phyloP scores from a whole-genome alignment of 768 basidiomycete species.

The Paxillus involutus region DNA sequence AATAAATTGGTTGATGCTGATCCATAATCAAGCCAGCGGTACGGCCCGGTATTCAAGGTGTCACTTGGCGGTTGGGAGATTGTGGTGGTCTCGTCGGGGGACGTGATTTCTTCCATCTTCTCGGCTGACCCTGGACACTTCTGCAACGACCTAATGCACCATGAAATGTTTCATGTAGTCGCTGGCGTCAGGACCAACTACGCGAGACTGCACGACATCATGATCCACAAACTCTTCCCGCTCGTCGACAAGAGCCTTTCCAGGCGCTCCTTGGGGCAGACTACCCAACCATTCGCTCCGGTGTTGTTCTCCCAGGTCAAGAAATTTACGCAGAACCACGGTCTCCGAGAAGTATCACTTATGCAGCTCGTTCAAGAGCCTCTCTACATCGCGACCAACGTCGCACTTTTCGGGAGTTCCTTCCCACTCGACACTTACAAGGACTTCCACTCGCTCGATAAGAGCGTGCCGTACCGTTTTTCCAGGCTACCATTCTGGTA shows the following conservation, averaged over 20 bases:
- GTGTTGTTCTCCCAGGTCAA: constrained; percentile 12
- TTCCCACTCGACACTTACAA: constrained; percentile 20
- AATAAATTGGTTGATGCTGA: background rate
- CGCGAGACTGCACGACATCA: constrained; percentile 10
- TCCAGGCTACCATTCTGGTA: constrained; percentile 8
- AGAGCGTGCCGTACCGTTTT: constrained; percentile 20
- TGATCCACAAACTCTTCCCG: constrained; percentile 21
- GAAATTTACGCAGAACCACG: background rate
- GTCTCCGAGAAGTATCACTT: constrained; percentile 9
- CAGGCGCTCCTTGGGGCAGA: constrained; percentile 6
- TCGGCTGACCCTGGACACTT: constrained; percentile 3
- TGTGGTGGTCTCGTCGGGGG: constrained; percentile 13
- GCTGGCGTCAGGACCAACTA: constrained; percentile 9
- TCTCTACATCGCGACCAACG: constrained; percentile 17
- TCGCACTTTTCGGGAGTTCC: constrained; percentile 15
- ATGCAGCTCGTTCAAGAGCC: constrained; percentile 15
- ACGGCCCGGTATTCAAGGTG: constrained; percentile 14
- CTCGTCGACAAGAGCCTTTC: constrained; percentile 21
- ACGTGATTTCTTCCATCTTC: constrained; percentile 12
- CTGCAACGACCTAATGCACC: constrained; percentile 8
- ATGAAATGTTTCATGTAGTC: constrained; percentile 12
- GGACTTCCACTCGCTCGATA: constrained; percentile 19
- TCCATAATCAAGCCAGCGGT: constrained; percentile 8
- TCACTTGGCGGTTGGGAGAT: constrained; percentile 18
- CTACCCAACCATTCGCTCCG: constrained; percentile 11